Conservation (phyloP, 1,139 yeast genomes). For the Yamadazyma diospyri region DNA sequence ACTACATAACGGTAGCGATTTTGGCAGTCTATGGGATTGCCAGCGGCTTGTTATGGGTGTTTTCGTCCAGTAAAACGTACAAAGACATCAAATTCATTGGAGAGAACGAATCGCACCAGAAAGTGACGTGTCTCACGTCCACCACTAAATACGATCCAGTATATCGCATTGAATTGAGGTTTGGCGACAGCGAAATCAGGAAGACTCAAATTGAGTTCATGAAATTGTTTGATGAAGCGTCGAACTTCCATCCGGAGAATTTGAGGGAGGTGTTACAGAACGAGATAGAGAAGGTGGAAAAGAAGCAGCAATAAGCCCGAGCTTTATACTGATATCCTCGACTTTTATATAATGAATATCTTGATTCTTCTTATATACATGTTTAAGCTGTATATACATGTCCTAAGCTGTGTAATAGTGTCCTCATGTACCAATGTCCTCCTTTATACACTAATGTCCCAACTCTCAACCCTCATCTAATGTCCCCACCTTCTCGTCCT, state of each 20-base stretch:
- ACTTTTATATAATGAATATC: too few relatives aligned
- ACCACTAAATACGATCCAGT: conserved; percentile 44
- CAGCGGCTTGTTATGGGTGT: conserved; percentile 45
- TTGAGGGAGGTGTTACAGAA: conserved; percentile 28
- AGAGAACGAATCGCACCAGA: conserved; percentile 27
- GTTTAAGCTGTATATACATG: background rate
- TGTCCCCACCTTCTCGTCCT: too few relatives aligned
- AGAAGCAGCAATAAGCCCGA: conserved; percentile 16
- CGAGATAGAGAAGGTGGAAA: conserved; percentile 23
- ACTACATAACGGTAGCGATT: conserved; percentile 28
- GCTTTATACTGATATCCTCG: too few relatives aligned
- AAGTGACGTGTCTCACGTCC: conserved; percentile 35
- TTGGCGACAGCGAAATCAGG: conserved; percentile 19
- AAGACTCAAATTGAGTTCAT: conserved; percentile 31
- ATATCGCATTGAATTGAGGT: conserved; percentile 31
- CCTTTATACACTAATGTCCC: background rate
- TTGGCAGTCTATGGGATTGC: conserved; percentile 54
- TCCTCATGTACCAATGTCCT: too few relatives aligned
- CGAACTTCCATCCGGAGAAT: conserved; percentile 42
- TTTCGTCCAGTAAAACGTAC: conserved; percentile 36
- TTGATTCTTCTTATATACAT: background rate
- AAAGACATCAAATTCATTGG: conserved; percentile 65
- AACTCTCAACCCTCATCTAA: background rate
- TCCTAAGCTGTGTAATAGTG: too few relatives aligned
- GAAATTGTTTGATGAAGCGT: conserved; percentile 45